Evolutionary conservation across 2,329 filamentous ascomycete species (phyloP).

Genomic region (Penicillium sp.): DNA sequence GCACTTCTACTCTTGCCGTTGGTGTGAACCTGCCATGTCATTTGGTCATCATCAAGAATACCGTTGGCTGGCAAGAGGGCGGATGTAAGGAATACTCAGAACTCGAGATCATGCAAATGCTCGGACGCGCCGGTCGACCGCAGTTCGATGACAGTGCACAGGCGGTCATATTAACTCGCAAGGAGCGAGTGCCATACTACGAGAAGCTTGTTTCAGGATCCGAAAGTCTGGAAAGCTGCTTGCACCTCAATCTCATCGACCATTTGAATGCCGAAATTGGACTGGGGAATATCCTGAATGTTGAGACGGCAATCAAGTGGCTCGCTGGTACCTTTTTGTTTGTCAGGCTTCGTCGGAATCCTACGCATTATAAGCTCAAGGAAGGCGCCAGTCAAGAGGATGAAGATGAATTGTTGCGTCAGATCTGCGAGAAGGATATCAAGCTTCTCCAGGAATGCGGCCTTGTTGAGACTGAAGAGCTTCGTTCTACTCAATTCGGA

Average conservation of each 20-base stretch:
- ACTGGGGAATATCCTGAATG: constrained; percentile 62
- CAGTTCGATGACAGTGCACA: constrained; percentile 73
- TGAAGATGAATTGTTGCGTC: constrained; percentile 59
- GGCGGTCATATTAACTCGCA: constrained; percentile 72
- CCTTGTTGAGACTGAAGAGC: constrained; percentile 49
- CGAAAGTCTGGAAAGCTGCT: constrained; percentile 67
- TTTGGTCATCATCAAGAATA: constrained; percentile 77
- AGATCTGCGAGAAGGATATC: constrained; percentile 66
- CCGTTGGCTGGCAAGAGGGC: constrained; percentile 57
- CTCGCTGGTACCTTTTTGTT: constrained; percentile 71
- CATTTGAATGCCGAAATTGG: constrained; percentile 81
- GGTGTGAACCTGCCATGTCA: constrained; percentile 80
- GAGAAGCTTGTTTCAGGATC: constrained; percentile 67
- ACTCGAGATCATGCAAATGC: constrained; percentile 85
- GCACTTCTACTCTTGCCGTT: constrained; percentile 77
- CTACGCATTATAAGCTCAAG: constrained; percentile 62
- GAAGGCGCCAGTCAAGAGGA: constrained; percentile 46
- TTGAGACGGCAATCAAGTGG: constrained; percentile 65
- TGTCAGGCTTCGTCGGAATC: constrained; percentile 66
- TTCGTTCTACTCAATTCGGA: constrained; percentile 66
- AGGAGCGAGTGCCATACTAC: constrained; percentile 60
- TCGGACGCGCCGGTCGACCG: constrained; percentile 74
- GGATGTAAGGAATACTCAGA: constrained; percentile 67
- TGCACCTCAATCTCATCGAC: constrained; percentile 74
- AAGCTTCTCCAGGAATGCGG: constrained; percentile 55